Base-by-base conservation (phyloP, 1,284 basidiomycete species). In the Trametes polyzona region DNA sequence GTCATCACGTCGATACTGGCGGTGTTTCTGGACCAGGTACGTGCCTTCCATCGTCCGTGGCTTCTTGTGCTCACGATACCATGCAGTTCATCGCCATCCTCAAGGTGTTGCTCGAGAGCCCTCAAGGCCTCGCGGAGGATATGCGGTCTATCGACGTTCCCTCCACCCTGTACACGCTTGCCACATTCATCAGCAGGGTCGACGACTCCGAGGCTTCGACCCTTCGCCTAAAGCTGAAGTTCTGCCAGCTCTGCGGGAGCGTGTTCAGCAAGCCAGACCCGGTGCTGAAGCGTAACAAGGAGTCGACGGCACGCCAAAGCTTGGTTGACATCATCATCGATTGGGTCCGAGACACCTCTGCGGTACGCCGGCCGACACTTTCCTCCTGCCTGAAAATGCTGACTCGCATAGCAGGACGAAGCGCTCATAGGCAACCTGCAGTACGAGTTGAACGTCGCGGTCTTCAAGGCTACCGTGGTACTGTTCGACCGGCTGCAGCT, bases 401-500 rank as follows among this genome's bases (percentile, higher is more conserved):
- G 24, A 16, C 23, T 23, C 12, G 23, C 2, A 5, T 3, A 23
- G 6, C 16, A 54, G 43, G 60, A 58, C 39, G 60, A 62, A 3
- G 43, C 35, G 5, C 36, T 40, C 19, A n/a, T 36, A 21, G 37
- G 37, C 26, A 23, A 21, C 10, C 21, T 40, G n/a, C 61, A 63
- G 54, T 77, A 78, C 21, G 92, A 95, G 33, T 76, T 94, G 35
- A 93, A 93, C 61, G 74, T 87, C 47, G 82, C 86, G 2, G 87
- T 87, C 59, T 75, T 95, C 37, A 82, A 83, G 16, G 88, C 91
- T 0, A 78, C 83, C 21, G 88, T 92, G 23, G 88, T 84, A 48
- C 75, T 95, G n/a, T 77, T 93, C 40, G 90, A 95, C 63, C 82
- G 86, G 21, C 74, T 95, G 4, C 83, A 87, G 52, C 76, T 96